Base-by-base conservation (phyloP, 73 alveolate genomes). In the Diophrys appendiculata region DNA sequence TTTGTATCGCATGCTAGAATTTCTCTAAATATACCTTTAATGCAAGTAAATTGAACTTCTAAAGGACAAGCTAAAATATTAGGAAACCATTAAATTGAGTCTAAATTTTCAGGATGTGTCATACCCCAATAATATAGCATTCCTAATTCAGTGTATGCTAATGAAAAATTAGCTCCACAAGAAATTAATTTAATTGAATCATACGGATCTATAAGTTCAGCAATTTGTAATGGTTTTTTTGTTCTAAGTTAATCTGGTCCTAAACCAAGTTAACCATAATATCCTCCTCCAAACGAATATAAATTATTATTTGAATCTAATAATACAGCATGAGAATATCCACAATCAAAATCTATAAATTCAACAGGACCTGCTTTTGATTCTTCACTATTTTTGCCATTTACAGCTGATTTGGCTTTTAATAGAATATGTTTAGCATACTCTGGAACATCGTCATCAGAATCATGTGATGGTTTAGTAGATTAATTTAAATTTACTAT, bases 81-180 rank as follows among this genome's bases (percentile, higher is more conserved):
- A 2, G 92, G 92, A 55, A 69, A 60, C 81, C 85, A 84, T 13
- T 35, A 14, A 29, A 84, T 84, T 2, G 83, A 34, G 13, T 80
- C 83, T 34, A 73, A 60, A 52, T 86, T 80, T 26, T 77, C 90
- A 11, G 87, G 89, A n/a, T 81, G 73, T 28, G 80, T 64, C 93
- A 86, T 86, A 1, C 93, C 93, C 89, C 89, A 86, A 67, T 52
- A 72, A 33, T 86, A 86, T 0, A 79, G 68, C 23, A 86, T 29
- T 52, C 93, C 93, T 22, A 68, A 52, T 5, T 79, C 84, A 32
- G 89, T 80, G 64, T 86, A 86, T 72, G 90, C 87, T 2, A 86
- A 0, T 2, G 89, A 86, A 65, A 82, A 86, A 34, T 86, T 54
- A 3, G 93, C 81, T 29, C 93, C 93, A 53, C 93, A 86, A 14